Base-by-base conservation (phyloP, 164 flowering plant species). In the Hamamelis virginiana region DNA sequence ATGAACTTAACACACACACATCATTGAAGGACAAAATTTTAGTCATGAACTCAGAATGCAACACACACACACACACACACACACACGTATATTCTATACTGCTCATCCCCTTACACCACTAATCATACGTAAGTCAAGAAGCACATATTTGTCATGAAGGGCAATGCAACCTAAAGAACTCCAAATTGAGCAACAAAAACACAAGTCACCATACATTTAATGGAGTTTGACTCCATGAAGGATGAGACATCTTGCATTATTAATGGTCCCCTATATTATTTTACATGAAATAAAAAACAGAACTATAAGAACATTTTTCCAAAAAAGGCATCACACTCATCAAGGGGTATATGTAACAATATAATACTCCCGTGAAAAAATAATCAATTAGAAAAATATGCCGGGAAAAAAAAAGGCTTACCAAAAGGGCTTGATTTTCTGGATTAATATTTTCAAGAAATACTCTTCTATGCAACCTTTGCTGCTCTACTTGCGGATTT, bases 401-500 rank as follows among this genome's bases (percentile, higher is more conserved):
- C 26, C 27, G n/a, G n/a, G n/a, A n/a, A 27, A 15, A 15, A 5
- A 22, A 69, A 64, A 14, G 46, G 67, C 81, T 72, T 75, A 92
- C 99, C 91, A 82, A 69, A 47, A 96, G 96, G 66, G 93, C 93
- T 76, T 91, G 98, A 82, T 91, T 91, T 72, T 90, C 97, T 44
- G 94, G 90, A 78, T 90, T 67, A 26, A 92, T 69, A 62, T 81
- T 72, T 9, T 91, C 99, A 78, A 92, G 69, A 76, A 95, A 92
- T 5, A 91, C 92, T 82, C 98, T 86, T 76, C 97, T 84, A 66
- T 96, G 99, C 83, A 96, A 84, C 78, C 74, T 86, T 80, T 92
- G 88, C 75, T 96, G 99, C 81, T 96, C 99, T 5, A 96, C 90
- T 80, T 92, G 99, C 74, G 96, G 96, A 81, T 92, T 93, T 73